Percentiles rank a stretch among this genome's conserved stretches.
Evolutionary conservation across 169 alveolate species (phyloP).

Genomic region (Amoebophrya sp.): DNA sequence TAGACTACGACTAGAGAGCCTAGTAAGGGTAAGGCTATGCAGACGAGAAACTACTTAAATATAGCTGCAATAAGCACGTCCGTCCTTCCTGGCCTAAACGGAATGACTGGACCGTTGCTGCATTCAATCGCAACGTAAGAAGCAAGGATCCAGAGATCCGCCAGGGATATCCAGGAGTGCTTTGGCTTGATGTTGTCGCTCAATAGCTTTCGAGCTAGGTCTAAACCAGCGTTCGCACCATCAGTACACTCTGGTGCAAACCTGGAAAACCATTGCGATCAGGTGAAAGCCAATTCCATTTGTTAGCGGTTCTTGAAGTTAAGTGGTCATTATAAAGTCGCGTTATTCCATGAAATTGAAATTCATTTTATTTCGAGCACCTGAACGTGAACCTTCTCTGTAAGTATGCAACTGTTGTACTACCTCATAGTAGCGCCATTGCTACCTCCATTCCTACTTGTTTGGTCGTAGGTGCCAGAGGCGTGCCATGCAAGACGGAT

Average conservation of each 20-base stretch:
- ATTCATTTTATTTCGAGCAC: neutral
- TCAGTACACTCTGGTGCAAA: neutral
- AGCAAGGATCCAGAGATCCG: neutral
- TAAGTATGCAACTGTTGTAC: neutral
- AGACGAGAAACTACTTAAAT: too few species aligned
- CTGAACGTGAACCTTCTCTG: neutral
- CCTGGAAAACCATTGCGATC: neutral
- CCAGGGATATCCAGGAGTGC: neutral
- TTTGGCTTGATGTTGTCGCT: neutral
- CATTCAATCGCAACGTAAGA: neutral
- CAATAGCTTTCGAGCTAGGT: neutral
- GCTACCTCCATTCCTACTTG: neutral
- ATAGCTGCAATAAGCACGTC: too few species aligned
- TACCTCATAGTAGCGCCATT: neutral
- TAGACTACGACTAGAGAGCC: too few species aligned
- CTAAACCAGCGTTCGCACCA: neutral
- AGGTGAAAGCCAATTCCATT: too few species aligned
- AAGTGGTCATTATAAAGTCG: too few species aligned
- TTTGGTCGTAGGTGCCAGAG: neutral
- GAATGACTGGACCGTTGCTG: neutral
- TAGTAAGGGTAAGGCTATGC: too few species aligned
- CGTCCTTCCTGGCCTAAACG: neutral
- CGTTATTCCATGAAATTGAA: too few species aligned
- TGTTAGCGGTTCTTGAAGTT: too few species aligned
- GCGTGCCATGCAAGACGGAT: neutral